These are phyloP conservation scores for Selaginella tamariscina DNA, from an alignment of 75 land plant genomes.

Conservation along the genomic window DNA sequence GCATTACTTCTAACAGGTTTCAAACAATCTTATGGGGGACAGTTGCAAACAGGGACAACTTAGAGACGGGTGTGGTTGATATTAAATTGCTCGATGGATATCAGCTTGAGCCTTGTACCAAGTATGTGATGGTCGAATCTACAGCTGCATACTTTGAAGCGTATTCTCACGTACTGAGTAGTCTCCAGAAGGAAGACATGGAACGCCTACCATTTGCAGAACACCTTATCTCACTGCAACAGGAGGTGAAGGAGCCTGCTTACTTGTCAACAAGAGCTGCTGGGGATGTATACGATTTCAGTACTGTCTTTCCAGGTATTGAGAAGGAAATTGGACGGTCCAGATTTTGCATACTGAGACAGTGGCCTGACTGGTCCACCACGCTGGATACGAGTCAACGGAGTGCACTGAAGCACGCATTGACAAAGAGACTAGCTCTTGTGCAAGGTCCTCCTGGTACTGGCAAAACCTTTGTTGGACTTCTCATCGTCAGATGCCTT, in stretches of 20 bases:
- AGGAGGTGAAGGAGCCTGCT: background rate
- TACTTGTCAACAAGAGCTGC: conserved; percentile 12
- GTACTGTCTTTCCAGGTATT: conserved; percentile 15
- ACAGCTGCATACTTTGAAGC: conserved; percentile 22
- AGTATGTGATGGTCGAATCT: conserved; percentile 18
- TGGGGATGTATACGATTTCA: conserved; percentile 17
- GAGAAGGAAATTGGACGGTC: conserved; percentile 7
- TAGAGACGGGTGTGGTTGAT: background rate
- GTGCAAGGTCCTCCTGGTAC: conserved; percentile 32
- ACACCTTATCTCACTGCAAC: conserved; percentile 17
- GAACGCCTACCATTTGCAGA: conserved; percentile 19
- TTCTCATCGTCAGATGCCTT: conserved; percentile 6
- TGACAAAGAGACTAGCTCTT: conserved; percentile 20
- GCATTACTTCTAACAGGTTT: conserved; percentile 20
- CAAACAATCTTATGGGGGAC: conserved; percentile 19
- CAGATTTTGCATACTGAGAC: conserved; percentile 5
- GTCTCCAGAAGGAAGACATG: conserved; percentile 17
- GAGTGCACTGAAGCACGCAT: conserved; percentile 18
- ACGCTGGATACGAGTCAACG: conserved; percentile 19
- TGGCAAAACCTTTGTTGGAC: conserved; percentile 21
- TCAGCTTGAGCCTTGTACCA: background rate
- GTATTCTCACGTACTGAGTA: conserved; percentile 20
- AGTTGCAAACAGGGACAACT: conserved; percentile 13
- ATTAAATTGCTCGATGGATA: background rate
- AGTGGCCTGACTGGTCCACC: conserved; percentile 24